Evolutionary conservation across 768 basidiomycete genomes (phyloP).

Genomic region (Pholiota molesta): DNA sequence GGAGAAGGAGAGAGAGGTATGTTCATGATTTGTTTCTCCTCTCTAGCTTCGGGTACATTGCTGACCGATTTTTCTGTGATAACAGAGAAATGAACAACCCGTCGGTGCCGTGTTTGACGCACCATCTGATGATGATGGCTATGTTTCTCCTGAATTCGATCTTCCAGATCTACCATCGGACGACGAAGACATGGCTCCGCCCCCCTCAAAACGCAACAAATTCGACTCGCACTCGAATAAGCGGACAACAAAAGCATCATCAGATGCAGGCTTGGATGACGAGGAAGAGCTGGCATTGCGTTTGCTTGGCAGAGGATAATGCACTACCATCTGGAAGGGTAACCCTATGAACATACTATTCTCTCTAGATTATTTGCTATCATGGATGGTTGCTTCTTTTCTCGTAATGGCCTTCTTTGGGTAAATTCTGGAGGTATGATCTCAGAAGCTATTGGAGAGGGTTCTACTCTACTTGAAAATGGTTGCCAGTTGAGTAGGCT

Average conservation of each 20-base stretch:
- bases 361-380: too few species aligned
- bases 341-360: not conserved
- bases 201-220: conserved; percentile 31
- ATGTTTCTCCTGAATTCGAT: conserved; percentile 73
- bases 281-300: conserved; percentile 62
- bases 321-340: not conserved
- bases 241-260: conserved; percentile 14
- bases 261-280: conserved; percentile 29
- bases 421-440: too few species aligned
- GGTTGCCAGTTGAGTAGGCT: too few species aligned
- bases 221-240: conserved; percentile 11
- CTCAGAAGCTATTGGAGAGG: too few species aligned
- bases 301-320: conserved; percentile 39
- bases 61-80: conserved; percentile 14
- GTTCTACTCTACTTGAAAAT: too few species aligned
- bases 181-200: conserved; percentile 39
- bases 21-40: conserved; percentile 20
- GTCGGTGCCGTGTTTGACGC: conserved; percentile 35
- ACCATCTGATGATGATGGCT: conserved; percentile 57
- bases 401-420: too few species aligned
- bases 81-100: conserved; percentile 33
- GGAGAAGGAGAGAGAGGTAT: conserved; percentile 61
- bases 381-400: too few species aligned
- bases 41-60: not conserved
- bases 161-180: conserved; percentile 37